Conservation (phyloP, 2,329 filamentous ascomycete genomes). For the Xylaria polymorpha region DNA sequence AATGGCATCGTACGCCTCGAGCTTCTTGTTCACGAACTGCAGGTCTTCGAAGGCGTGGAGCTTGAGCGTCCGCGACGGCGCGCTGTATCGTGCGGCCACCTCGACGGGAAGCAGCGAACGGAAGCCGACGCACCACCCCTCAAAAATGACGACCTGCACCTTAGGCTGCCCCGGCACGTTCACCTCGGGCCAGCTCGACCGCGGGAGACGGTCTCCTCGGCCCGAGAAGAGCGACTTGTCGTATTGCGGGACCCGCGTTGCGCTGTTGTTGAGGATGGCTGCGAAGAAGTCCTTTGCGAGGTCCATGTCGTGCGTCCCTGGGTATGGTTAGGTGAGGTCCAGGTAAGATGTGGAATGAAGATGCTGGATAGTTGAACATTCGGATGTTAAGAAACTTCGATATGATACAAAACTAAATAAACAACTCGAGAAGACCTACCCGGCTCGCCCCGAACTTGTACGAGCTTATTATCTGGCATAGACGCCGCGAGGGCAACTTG, state of each 20-base stretch:
- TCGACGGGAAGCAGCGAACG: conserved; percentile 67
- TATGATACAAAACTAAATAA: not conserved
- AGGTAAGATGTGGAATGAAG: not conserved
- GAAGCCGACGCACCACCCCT: conserved; percentile 94
- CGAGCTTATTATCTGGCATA: conserved; percentile 77
- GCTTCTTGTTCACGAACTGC: conserved; percentile 61
- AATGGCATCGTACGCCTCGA: conserved; percentile 61
- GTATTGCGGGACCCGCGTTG: conserved; percentile 75
- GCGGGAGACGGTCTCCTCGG: conserved; percentile 77
- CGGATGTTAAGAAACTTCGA: not conserved
- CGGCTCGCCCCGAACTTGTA: conserved; percentile 86
- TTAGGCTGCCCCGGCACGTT: conserved; percentile 62
- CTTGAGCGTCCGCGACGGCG: conserved; percentile 61
- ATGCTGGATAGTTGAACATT: not conserved
- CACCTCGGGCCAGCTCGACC: conserved; percentile 69
- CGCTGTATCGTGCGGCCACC: conserved; percentile 63
- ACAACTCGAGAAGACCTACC: conserved; percentile 57
- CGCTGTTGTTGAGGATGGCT: conserved; percentile 62
- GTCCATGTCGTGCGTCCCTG: conserved; percentile 75
- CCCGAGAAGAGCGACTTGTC: conserved; percentile 84
- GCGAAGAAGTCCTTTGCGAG: conserved; percentile 73
- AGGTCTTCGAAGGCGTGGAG: conserved; percentile 63
- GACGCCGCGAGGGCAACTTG: conserved; percentile 73
- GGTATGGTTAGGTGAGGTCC: not conserved
- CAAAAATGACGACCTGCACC: conserved; percentile 79